phyloP scores from a whole-genome alignment of 1,284 basidiomycete species.

The Flammula alnicola region DNA sequence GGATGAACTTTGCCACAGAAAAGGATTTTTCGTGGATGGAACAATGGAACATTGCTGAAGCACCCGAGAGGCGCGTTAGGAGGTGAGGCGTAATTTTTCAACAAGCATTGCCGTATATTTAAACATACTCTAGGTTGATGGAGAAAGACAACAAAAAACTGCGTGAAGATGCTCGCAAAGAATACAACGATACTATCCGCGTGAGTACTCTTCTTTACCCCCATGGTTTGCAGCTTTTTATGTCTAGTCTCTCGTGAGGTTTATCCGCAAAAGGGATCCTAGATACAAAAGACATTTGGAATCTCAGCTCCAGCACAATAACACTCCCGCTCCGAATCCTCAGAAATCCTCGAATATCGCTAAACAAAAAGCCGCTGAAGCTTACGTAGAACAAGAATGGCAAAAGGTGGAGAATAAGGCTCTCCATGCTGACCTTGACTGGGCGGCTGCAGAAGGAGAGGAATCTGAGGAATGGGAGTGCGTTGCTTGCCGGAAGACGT shows the following conservation, averaged over 20 bases:
- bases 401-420: conserved; percentile 59
- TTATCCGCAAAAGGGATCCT: conserved; percentile 93
- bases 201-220: conserved; percentile 42
- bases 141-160: conserved; percentile 96
- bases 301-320: conserved; percentile 41
- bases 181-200: conserved; percentile 92
- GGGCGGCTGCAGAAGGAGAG: conserved; percentile 71
- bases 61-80: conserved; percentile 85
- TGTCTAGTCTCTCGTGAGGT: conserved; percentile 79
- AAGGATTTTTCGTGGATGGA: conserved; percentile 94
- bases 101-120: conserved; percentile 7
- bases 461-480: conserved; percentile 89
- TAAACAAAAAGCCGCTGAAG: conserved; percentile 29
- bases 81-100: conserved; percentile 47
- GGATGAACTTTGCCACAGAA: conserved; percentile 86
- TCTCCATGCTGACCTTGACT: conserved; percentile 66
- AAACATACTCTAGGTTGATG: conserved; percentile 65
- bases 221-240: not conserved
- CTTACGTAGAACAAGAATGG: conserved; percentile 85
- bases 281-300: conserved; percentile 80
- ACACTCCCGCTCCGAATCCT: conserved; percentile 9
- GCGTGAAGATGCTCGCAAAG: conserved; percentile 84
- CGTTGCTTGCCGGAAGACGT: conserved; percentile 92
- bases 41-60: conserved; percentile 82
- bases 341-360: conserved; percentile 30